phyloP scores from a whole-genome alignment of 768 basidiomycete species.

The Hemileccinum rubropunctum region DNA sequence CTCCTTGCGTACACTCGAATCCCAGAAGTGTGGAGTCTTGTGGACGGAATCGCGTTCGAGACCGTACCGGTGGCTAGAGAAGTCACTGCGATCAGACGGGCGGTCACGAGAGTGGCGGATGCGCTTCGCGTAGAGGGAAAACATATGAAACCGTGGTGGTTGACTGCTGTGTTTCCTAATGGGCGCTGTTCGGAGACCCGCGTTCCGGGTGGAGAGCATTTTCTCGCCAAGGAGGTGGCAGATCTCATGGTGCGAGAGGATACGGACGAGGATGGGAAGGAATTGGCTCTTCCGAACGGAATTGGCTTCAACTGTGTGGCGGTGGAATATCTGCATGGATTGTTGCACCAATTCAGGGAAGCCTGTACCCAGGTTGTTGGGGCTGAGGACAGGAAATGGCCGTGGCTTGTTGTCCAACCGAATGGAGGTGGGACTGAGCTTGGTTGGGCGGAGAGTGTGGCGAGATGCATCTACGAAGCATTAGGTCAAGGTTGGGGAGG shows the following conservation, averaged over 20 bases:
- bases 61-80: slow-evolving; percentile 70
- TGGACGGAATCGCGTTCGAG: slow-evolving; percentile 75
- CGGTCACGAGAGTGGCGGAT: slow-evolving; percentile 43
- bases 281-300: slow-evolving; percentile 42
- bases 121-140: slow-evolving; percentile 19
- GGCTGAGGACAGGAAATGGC: slow-evolving; percentile 21
- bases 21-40: slow-evolving; percentile 45
- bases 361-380: slow-evolving; percentile 14
- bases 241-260: slow-evolving; percentile 34
- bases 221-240: slow-evolving; percentile 43
- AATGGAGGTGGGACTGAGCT: slow-evolving; percentile 47
- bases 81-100: slow-evolving; percentile 59
- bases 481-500: slow-evolving; percentile 40
- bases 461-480: slow-evolving; percentile 21
- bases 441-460: slow-evolving; percentile 38
- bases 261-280: slow-evolving; percentile 7
- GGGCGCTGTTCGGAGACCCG: slow-evolving; percentile 45
- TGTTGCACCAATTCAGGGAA: slow-evolving; percentile 38
- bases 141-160: slow-evolving; percentile 68
- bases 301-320: slow-evolving; percentile 78
- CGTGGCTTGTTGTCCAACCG: slow-evolving; percentile 68
- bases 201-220: slow-evolving; percentile 18
- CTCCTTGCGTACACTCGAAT: slow-evolving; percentile 53
- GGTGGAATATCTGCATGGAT: slow-evolving; percentile 38
- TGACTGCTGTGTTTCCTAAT: slow-evolving; percentile 59